Percentiles rank a stretch among this genome's conserved stretches.
These are phyloP conservation scores for Begonia masoniana DNA, from an alignment of 306 rosid species.

Conservation along the genomic window DNA sequence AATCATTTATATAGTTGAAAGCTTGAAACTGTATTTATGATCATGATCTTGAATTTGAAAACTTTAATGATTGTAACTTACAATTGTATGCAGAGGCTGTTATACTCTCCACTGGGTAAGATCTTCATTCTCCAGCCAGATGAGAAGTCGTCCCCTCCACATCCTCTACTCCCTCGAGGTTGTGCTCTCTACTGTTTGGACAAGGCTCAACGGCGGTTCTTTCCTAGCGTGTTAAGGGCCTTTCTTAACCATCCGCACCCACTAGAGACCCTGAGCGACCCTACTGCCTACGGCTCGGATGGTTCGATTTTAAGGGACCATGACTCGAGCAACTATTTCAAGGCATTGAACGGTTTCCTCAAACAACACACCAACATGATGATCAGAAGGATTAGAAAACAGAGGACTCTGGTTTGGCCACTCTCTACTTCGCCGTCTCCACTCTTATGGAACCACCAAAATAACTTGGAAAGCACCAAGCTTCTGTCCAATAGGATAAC, in stretches of 20 bases:
- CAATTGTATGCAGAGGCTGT: conserved; percentile 25
- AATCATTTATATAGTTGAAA: too few relatives aligned
- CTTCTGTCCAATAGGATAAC: too few relatives aligned
- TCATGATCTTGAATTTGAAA: too few relatives aligned
- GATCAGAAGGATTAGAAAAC: conserved; percentile 23
- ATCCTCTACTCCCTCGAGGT: conserved; percentile 61
- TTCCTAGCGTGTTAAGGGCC: conserved; percentile 33
- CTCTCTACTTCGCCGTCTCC: conserved; percentile 7
- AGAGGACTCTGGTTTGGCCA: conserved; percentile 47
- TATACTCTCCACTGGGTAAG: conserved; percentile 73
- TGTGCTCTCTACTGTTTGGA: conserved; percentile 52
- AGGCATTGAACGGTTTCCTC: conserved; percentile 52
- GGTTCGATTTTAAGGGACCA: conserved; percentile 82
- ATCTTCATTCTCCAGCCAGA: conserved; percentile 75
- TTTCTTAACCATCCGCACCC: conserved; percentile 83
- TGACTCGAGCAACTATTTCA: conserved; percentile 73
- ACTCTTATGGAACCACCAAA: too few relatives aligned
- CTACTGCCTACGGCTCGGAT: conserved; percentile 77
- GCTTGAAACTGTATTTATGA: too few relatives aligned
- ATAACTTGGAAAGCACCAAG: too few relatives aligned
- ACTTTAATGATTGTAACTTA: too few relatives aligned
- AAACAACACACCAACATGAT: conserved; percentile 28
- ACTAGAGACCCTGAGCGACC: conserved; percentile 71
- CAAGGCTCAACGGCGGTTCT: conserved; percentile 33
- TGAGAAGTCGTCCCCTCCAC: conserved; percentile 64